These are phyloP conservation scores for Pythium myriotylum DNA, from an alignment of 352 stramenopile genomes.

Conservation along the genomic window DNA sequence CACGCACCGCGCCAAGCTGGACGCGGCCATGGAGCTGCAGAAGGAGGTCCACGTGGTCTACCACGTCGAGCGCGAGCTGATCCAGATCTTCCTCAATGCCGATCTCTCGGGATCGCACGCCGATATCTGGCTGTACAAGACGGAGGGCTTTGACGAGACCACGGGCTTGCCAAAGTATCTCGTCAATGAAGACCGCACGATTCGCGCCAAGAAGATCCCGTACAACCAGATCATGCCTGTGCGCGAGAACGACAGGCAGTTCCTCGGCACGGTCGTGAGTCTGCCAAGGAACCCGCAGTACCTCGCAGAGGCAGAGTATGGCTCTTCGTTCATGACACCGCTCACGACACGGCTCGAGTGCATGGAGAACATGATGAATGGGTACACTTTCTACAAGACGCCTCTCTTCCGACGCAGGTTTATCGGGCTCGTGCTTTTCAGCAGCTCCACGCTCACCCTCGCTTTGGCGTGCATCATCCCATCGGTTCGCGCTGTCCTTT, in stretches of 20 bases:
- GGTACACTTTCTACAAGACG: conserved; percentile 74
- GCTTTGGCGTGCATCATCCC: conserved; percentile 10
- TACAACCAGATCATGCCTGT: conserved; percentile 74
- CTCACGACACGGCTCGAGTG: conserved; percentile 76
- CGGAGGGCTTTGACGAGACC: conserved; percentile 41
- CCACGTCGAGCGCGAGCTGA: conserved; percentile 50
- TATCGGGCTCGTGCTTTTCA: conserved; percentile 30
- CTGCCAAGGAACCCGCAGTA: conserved; percentile 61
- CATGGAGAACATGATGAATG: conserved; percentile 79
- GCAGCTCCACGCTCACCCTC: conserved; percentile 31
- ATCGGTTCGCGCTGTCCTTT: conserved; percentile 7
- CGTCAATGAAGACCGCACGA: conserved; percentile 75
- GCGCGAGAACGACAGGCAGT: conserved; percentile 37
- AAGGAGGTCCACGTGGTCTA: conserved; percentile 55
- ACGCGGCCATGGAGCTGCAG: conserved; percentile 53
- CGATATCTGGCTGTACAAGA: conserved; percentile 78
- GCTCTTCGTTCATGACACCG: conserved; percentile 66
- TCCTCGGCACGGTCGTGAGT: conserved; percentile 56
- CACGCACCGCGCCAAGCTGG: conserved; percentile 40
- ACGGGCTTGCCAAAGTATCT: conserved; percentile 45
- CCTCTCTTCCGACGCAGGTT: conserved; percentile 27
- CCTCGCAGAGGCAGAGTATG: conserved; percentile 70
- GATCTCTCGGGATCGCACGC: conserved; percentile 58
- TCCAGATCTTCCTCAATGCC: conserved; percentile 68
- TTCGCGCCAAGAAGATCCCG: conserved; percentile 59